Conservation (phyloP, 129 eudicot genomes). For the Smallanthus sonchifolius region DNA sequence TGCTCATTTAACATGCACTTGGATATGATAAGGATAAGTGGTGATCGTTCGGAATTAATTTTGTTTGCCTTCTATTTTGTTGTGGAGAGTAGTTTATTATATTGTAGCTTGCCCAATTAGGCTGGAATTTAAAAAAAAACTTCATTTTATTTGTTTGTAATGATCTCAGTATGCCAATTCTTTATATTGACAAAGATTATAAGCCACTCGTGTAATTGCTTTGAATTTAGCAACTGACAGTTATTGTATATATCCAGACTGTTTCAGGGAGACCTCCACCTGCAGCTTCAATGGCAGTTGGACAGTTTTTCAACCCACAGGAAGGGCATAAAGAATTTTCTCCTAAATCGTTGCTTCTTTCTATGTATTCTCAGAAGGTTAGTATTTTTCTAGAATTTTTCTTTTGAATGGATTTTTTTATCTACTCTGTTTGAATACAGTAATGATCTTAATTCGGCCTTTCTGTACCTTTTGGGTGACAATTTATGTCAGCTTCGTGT, state of each 20-base stretch:
- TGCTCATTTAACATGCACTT: not conserved
- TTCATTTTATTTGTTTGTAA: not conserved
- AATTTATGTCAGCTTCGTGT: not conserved
- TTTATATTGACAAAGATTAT: not conserved
- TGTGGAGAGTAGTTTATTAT: not conserved
- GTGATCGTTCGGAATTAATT: not conserved
- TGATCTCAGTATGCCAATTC: not conserved
- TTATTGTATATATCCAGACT: conserved; percentile 54
- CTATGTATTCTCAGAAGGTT: conserved; percentile 57
- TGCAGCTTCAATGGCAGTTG: conserved; percentile 98
- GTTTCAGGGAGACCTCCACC: conserved; percentile 99
- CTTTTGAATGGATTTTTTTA: not conserved
- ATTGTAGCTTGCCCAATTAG: not conserved
- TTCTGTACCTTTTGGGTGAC: not conserved
- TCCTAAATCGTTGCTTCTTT: conserved; percentile 52
- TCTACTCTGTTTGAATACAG: not conserved
- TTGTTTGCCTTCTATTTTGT: conserved; percentile 3
- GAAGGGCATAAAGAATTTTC: conserved; percentile 56
- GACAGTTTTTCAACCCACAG: conserved; percentile 81
- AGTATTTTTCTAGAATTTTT: not conserved
- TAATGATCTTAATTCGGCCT: not conserved
- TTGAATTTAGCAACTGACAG: conserved; percentile 23
- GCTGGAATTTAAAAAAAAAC: not conserved
- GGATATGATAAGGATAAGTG: not conserved
- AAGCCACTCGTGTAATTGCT: not conserved